Percentiles rank a stretch among this genome's conserved stretches.
Conservation (phyloP, 441 rosid genomes). For the Adansonia madagascariensis region DNA sequence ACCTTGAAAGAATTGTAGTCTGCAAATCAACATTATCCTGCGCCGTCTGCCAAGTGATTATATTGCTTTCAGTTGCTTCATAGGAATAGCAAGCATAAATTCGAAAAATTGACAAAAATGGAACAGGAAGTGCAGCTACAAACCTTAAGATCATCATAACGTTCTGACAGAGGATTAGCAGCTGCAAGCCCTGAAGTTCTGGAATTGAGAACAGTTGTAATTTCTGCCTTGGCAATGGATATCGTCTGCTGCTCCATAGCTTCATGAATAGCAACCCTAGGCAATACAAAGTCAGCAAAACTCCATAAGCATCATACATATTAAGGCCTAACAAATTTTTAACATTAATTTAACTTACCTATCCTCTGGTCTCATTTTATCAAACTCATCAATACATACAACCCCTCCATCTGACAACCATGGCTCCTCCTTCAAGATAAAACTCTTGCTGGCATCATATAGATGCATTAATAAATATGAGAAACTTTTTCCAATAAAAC, state of each 20-base stretch:
- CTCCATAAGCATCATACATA: background rate
- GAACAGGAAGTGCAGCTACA: constrained; percentile 18
- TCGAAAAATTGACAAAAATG: constrained; percentile 9
- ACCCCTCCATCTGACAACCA: constrained; percentile 99
- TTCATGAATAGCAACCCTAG: constrained; percentile 98
- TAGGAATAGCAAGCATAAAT: constrained; percentile 24
- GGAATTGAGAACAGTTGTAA: constrained; percentile 94
- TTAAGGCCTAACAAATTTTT: constrained; percentile 17
- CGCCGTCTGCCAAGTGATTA: constrained; percentile 65
- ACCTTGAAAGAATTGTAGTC: constrained; percentile 94
- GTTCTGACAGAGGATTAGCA: constrained; percentile 98
- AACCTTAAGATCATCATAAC: constrained; percentile 98
- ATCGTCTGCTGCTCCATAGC: constrained; percentile 99
- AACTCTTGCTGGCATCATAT: constrained; percentile 71
- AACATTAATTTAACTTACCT: constrained; percentile 50
- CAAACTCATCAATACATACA: constrained; percentile 96
- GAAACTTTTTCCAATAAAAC: constrained; percentile 6
- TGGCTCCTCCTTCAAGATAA: constrained; percentile 99
- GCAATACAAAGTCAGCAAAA: constrained; percentile 21
- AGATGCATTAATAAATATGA: constrained; percentile 33
- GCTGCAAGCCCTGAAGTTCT: constrained; percentile 98
- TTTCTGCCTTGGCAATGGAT: constrained; percentile 98
- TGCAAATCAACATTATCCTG: constrained; percentile 97
- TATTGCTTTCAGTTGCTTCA: constrained; percentile 21
- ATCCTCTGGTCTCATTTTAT: constrained; percentile 99